Evolutionary conservation across 495 filamentous ascomycete species (phyloP), one percentile per base, ranked within the genome.

Genomic region (Annulohypoxylon stygium): DNA sequence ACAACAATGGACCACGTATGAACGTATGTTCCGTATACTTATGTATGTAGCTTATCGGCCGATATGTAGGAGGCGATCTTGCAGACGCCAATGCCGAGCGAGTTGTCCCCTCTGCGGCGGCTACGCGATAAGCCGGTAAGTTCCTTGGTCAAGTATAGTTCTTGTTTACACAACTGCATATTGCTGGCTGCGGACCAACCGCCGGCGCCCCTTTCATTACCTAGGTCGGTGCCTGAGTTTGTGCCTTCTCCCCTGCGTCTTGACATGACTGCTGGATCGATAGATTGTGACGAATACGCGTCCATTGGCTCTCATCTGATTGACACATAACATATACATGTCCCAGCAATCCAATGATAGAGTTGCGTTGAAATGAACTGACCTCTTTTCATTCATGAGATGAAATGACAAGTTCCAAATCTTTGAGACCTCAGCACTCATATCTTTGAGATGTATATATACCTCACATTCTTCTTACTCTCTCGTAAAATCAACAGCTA

Each of bases 51-150:
- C 14, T 10, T 16, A n/a, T 33, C n/a, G 16, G 26, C 16, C 57
- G 37, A 33, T 37, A 54, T 20, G 16, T 66, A 36, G 36, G 34
- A 34, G 48, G 11, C 51, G 54, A 73, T 73, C 54, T 69, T 65
- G 61, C 71, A 73, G 60, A 54, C 55, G 59, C 70, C 18, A 65
- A 20, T 2, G 59, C 47, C 30, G 20, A 51, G 36, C 37, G 48
- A 73, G 53, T 25, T 37, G 20, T 34, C 43, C 37, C 25, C 36
- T 26, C 55, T 37, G 45, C 23, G 23, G 47, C 48, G 41, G 41
- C 50, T 55, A 63, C 33, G 36, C 43, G 65, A 67, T 64, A 64
- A 55, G 50, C n/a, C 9, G 48, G 18, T 69, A 37, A 10, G 11
- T 48, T 50, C 20, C 4, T 47, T 30, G 30, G 30, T 7, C 12